A percentile compares a stretch with the other conserved stretches of the same genome.
These are phyloP conservation scores for Cladosporium sp. DNA, from an alignment of 2,329 filamentous ascomycete genomes.

Conservation along the genomic window DNA sequence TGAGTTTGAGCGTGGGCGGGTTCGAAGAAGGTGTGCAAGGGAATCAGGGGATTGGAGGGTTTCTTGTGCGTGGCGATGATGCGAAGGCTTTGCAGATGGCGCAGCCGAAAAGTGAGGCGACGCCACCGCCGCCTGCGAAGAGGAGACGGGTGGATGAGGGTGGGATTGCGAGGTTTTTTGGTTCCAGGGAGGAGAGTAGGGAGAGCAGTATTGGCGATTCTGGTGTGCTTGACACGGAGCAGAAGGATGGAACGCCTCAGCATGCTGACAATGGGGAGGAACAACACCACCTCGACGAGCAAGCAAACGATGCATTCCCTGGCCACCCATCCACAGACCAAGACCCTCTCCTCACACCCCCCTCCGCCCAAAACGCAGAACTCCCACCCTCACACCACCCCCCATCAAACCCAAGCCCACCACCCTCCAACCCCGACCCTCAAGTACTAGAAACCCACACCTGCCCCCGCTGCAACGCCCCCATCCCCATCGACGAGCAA, in stretches of 20 bases:
- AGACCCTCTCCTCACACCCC: constrained; percentile 16
- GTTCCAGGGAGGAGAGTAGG: constrained; percentile 20
- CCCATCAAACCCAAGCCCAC: not conserved
- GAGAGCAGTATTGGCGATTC: constrained; percentile 16
- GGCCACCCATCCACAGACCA: constrained; percentile 1
- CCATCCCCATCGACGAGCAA: constrained; percentile 54
- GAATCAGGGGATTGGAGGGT: constrained; percentile 80
- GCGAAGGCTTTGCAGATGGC: constrained; percentile 43
- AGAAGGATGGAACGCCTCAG: not conserved
- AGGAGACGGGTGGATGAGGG: constrained; percentile 30
- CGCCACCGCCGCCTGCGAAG: constrained; percentile 29
- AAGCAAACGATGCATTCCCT: constrained; percentile 1
- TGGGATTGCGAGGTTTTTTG: constrained; percentile 35
- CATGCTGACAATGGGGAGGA: constrained; percentile 4
- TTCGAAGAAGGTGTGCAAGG: constrained; percentile 83
- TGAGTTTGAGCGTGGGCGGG: constrained; percentile 82
- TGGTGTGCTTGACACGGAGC: not conserved
- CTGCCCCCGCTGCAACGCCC: constrained; percentile 61
- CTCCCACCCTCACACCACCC: not conserved
- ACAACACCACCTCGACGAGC: not conserved
- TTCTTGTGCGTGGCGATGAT: constrained; percentile 66
- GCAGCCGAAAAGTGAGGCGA: constrained; percentile 17
- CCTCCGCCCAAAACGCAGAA: constrained; percentile 16
- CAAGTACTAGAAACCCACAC: constrained; percentile 34
- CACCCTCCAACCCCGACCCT: not conserved